These are phyloP conservation scores for Mortierella sp. DNA, from an alignment of 371 early-diverging fungal genomes.

Conservation along the genomic window DNA sequence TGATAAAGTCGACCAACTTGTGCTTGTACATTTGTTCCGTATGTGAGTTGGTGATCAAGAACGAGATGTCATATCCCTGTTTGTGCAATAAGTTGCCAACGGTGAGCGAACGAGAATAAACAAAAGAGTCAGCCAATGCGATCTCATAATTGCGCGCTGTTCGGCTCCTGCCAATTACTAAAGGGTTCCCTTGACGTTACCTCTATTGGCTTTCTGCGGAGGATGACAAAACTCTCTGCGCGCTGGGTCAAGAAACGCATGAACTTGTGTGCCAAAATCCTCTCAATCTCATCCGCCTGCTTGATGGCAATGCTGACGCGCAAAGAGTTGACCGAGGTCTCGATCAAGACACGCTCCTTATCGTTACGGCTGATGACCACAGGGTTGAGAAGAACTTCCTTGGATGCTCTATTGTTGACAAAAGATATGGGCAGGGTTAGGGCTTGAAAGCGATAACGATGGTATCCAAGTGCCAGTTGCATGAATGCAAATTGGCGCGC, in stretches of 20 bases:
- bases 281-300: slow-evolving; percentile 98
- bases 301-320: slow-evolving; percentile 97
- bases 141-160: neutral
- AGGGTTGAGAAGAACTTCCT: slow-evolving; percentile 92
- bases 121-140: neutral
- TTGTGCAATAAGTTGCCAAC: slow-evolving; percentile 25
- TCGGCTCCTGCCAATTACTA: neutral
- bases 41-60: slow-evolving; percentile 95
- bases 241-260: slow-evolving; percentile 97
- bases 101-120: slow-evolving; percentile 8
- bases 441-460: no score
- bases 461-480: neutral
- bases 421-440: neutral
- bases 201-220: slow-evolving; percentile 91
- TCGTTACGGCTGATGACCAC: slow-evolving; percentile 93
- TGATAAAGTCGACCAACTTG: slow-evolving; percentile 97
- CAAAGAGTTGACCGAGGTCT: slow-evolving; percentile 94
- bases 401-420: slow-evolving; percentile 67
- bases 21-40: slow-evolving; percentile 98
- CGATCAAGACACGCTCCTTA: slow-evolving; percentile 95
- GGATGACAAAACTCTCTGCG: slow-evolving; percentile 96
- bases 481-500: neutral
- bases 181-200: slow-evolving; percentile 57
- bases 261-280: slow-evolving; percentile 95
- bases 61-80: slow-evolving; percentile 94